phyloP scores from a whole-genome alignment of 148 eudicot species.

The Simmondsia chinensis region DNA sequence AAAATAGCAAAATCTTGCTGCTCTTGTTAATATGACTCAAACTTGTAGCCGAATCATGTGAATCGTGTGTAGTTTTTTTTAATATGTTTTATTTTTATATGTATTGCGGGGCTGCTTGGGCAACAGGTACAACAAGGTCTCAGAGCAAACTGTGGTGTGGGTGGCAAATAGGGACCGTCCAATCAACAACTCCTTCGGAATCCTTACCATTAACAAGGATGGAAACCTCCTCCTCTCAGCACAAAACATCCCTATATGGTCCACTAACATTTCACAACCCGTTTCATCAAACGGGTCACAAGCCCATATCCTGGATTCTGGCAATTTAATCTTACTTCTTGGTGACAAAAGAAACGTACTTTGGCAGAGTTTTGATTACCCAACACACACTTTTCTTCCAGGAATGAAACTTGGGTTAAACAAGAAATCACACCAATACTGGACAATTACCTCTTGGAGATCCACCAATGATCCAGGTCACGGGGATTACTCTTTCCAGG shows the following conservation, averaged over 20 bases:
- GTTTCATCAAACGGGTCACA: not conserved
- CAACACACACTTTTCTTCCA: slow-evolving; percentile 32
- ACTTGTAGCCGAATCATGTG: too few species aligned
- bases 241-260: slow-evolving; percentile 21
- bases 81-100: too few species aligned
- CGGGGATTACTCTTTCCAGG: slow-evolving; percentile 23
- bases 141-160: slow-evolving; percentile 37
- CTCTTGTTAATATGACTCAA: too few species aligned
- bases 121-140: slow-evolving; percentile 21
- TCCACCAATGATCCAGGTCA: slow-evolving; percentile 31
- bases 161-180: slow-evolving; percentile 51
- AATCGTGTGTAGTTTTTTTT: too few species aligned
- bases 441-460: slow-evolving; percentile 48
- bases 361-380: slow-evolving; percentile 56
- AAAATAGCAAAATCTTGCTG: too few species aligned
- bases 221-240: slow-evolving; percentile 20
- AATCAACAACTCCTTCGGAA: slow-evolving; percentile 11
- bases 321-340: slow-evolving; percentile 27
- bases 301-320: slow-evolving; percentile 26
- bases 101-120: slow-evolving; percentile 3
- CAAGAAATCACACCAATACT: slow-evolving; percentile 15
- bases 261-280: slow-evolving; percentile 13
- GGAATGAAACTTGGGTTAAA: slow-evolving; percentile 35
- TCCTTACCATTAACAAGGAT: slow-evolving; percentile 10
- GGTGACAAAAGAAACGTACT: slow-evolving; percentile 3